Conservation (phyloP, 2,329 filamentous ascomycete species). For the Westerdykella sp. region DNA sequence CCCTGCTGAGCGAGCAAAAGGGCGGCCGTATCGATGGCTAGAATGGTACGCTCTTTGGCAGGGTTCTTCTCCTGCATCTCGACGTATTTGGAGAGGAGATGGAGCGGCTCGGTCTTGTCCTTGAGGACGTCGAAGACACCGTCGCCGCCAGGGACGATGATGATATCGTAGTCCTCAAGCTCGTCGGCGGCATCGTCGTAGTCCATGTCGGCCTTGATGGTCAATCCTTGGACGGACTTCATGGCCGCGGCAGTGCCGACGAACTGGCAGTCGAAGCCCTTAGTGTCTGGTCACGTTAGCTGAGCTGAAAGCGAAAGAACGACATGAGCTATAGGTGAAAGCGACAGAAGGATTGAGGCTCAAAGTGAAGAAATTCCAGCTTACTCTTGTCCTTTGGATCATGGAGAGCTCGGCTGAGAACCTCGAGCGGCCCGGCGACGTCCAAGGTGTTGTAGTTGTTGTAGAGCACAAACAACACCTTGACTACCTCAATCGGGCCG, state of each 20-base stretch:
- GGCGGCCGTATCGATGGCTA: slow-evolving; percentile 73
- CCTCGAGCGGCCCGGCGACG: slow-evolving; percentile 53
- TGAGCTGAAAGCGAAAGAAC: slow-evolving; percentile 1
- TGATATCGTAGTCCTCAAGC: slow-evolving; percentile 70
- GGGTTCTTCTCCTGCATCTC: slow-evolving; percentile 76
- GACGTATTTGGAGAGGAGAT: slow-evolving; percentile 68
- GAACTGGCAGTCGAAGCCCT: slow-evolving; percentile 51
- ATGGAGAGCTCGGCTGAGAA: slow-evolving; percentile 50
- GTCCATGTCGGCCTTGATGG: slow-evolving; percentile 67
- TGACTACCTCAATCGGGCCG: slow-evolving; percentile 52
- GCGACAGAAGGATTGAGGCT: too few species aligned
- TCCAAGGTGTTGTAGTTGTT: slow-evolving; percentile 53
- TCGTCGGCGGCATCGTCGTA: slow-evolving; percentile 71
- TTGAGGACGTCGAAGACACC: slow-evolving; percentile 56
- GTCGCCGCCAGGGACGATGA: slow-evolving; percentile 71
- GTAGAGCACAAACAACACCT: slow-evolving; percentile 56
- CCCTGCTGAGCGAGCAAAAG: slow-evolving; percentile 71
- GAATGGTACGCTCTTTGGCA: slow-evolving; percentile 69
- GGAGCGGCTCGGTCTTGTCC: slow-evolving; percentile 54
- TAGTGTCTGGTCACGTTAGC: slow-evolving; percentile 39
- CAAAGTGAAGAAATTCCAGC: slow-evolving; percentile 4
- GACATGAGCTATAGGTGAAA: too few species aligned
- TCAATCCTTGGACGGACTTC: slow-evolving; percentile 56
- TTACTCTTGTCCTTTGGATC: slow-evolving; percentile 49
- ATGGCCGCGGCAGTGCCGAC: slow-evolving; percentile 43